Base-by-base conservation (phyloP, 805 yeast genomes). In the Candida dajiaensis region DNA sequence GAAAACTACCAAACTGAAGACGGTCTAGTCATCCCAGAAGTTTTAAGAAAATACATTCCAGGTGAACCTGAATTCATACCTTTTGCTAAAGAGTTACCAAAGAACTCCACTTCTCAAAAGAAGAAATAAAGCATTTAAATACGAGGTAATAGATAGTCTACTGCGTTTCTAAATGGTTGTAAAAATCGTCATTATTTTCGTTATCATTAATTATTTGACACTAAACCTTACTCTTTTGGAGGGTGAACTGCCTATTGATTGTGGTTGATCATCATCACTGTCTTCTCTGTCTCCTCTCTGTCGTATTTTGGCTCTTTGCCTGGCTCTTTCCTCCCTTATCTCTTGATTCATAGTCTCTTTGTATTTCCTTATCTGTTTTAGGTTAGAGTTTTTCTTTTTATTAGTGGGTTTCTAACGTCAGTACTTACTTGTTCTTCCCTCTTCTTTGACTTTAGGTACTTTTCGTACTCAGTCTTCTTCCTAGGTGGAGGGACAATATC, bases 51-150 rank as follows among this genome's bases (percentile, higher is more conserved):
- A 69, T 94, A 85, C 76, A 88, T 94, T 62, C 99, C 99, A 48
- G 99, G 99, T 57, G 96, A 89, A 71, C 99, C 99, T 29, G 97
- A 92, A 67, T 94, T 94, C 70, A 72, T 94, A 59, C 98, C 97
- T 44, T 94, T 71, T 68, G 79, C 78, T 49, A 88, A 85, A 69
- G 98, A 89, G 65, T 78, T 92, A 61, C 96, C 97, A 69, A 90
- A 90, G 80, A 88, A 89, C 74, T 83, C 94, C 37, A 88, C 96
- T 54, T 86, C 95, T 44, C 78, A 76, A 68, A 75, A 76, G 68
- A 82, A 81, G 77, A 67, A 66, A 55, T 65, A 59, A 19, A 19
- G 37, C 13, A 26, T 19, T 28, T 26, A 25, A 28, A 20, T 35
- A 8, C 22, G 19, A 19, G 16, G 16, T 11, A 13, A 28, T 39